phyloP scores from a whole-genome alignment of 2,329 filamentous ascomycete species.

The Zasmidium angulare region DNA sequence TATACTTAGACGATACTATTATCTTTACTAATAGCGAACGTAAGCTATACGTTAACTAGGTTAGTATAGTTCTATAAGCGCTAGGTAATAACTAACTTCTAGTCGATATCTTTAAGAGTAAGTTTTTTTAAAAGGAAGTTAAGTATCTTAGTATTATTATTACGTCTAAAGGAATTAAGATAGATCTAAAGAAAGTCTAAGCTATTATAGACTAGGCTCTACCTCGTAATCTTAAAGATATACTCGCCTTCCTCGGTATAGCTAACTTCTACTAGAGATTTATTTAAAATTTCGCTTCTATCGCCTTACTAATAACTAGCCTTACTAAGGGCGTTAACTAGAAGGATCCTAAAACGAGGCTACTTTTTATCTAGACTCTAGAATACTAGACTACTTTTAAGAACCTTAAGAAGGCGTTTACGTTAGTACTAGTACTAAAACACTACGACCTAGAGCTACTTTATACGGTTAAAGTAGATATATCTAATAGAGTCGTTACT shows the following conservation, averaged over 20 bases:
- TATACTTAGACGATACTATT: conserved; percentile 32
- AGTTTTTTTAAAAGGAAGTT: conserved; percentile 26
- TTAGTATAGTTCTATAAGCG: conserved; percentile 27
- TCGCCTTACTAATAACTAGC: background rate
- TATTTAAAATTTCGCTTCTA: background rate
- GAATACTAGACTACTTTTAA: conserved; percentile 1
- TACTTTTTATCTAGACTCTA: background rate
- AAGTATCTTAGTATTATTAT: conserved; percentile 29
- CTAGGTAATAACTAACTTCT: conserved; percentile 20
- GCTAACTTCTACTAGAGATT: conserved; percentile 7
- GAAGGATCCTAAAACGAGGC: background rate
- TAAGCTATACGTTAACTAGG: conserved; percentile 27
- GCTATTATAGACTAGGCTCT: conserved; percentile 1
- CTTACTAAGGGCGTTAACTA: background rate
- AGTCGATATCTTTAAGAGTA: conserved; percentile 5
- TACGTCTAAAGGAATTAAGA: conserved; percentile 23
- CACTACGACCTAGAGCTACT: background rate
- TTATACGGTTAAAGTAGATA: background rate
- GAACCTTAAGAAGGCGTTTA: conserved; percentile 3
- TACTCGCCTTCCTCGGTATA: conserved; percentile 4
- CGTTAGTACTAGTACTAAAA: background rate
- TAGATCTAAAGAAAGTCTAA: conserved; percentile 16
- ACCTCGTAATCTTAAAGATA: conserved; percentile 1
- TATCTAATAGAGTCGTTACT: background rate
- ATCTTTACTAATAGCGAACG: conserved; percentile 28